Evolutionary conservation across 176 grass and related monocot species (phyloP).

Genomic region (Tillandsia leiboldiana): DNA sequence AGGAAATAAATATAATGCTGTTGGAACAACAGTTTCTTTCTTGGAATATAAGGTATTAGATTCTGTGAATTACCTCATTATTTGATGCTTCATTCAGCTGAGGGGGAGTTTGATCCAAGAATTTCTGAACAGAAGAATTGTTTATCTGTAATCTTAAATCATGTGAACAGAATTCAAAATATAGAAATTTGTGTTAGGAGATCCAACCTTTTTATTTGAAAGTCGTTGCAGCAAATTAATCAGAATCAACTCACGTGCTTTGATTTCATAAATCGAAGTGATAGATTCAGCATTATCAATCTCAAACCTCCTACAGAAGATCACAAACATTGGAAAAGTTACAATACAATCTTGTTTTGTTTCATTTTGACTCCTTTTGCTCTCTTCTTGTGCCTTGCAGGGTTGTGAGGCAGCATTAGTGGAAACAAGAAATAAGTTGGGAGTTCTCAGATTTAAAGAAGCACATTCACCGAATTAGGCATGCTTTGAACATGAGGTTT

Average conservation of each 20-base stretch:
- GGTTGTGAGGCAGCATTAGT: too few species aligned
- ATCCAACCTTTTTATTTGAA: neutral
- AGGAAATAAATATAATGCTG: neutral
- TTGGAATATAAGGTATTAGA: neutral
- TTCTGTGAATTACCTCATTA: neutral
- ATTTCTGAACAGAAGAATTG: neutral
- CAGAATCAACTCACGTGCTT: neutral
- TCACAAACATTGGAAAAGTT: neutral
- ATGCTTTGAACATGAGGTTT: too few species aligned
- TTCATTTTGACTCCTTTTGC: neutral
- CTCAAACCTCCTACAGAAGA: conserved; percentile 4
- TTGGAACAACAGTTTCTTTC: neutral
- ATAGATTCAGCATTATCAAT: neutral
- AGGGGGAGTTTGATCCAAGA: neutral
- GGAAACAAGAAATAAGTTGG: neutral
- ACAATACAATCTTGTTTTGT: neutral
- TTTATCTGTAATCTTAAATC: neutral
- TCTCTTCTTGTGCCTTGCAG: too few species aligned
- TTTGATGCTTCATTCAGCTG: neutral
- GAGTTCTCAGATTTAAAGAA: neutral
- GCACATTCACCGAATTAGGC: neutral
- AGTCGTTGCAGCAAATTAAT: neutral
- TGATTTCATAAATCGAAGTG: too few species aligned
- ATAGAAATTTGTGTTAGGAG: neutral
- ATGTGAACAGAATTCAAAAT: neutral